phyloP scores from a whole-genome alignment of 169 alveolate genomes.

The Amoebophrya sp. region DNA sequence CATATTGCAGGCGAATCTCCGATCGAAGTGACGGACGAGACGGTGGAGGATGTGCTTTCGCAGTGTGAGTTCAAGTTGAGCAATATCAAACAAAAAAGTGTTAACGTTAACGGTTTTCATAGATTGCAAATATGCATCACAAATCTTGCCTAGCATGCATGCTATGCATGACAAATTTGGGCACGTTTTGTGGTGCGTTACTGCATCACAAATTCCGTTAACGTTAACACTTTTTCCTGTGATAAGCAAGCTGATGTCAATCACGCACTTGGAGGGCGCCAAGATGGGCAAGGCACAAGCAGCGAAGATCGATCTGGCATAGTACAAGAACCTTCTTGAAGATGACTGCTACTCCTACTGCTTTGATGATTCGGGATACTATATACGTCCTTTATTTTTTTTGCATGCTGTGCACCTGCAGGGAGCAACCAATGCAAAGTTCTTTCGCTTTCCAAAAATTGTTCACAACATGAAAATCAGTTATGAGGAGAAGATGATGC shows the following conservation, averaged over 20 bases:
- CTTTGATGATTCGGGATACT: neutral
- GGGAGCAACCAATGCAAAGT: too few relatives aligned
- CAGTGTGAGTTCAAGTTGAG: constrained; percentile 43
- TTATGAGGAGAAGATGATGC: constrained; percentile 54
- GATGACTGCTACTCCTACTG: neutral
- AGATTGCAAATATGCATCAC: too few relatives aligned
- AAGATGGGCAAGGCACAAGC: constrained; percentile 25
- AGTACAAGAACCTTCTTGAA: neutral
- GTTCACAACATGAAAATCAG: too few relatives aligned
- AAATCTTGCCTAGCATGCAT: too few relatives aligned
- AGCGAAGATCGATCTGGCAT: constrained; percentile 50
- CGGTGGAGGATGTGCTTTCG: constrained; percentile 45
- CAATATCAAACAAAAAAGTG: too few relatives aligned
- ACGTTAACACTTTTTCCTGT: too few relatives aligned
- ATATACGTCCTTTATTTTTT: neutral
- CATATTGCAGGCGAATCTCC: constrained; percentile 29
- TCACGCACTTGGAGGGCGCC: constrained; percentile 25
- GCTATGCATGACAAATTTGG: too few relatives aligned
- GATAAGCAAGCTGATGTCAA: neutral
- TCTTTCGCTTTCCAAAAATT: constrained; percentile 24
- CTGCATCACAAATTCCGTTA: too few relatives aligned
- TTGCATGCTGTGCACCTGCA: neutral
- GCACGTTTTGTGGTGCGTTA: too few relatives aligned
- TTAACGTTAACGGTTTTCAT: too few relatives aligned
- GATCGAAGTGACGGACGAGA: constrained; percentile 35